Percentiles rank a stretch among this genome's conserved stretches.
phyloP scores from a whole-genome alignment of 1,284 basidiomycete genomes.

The Microbotryomycetes sp. region DNA sequence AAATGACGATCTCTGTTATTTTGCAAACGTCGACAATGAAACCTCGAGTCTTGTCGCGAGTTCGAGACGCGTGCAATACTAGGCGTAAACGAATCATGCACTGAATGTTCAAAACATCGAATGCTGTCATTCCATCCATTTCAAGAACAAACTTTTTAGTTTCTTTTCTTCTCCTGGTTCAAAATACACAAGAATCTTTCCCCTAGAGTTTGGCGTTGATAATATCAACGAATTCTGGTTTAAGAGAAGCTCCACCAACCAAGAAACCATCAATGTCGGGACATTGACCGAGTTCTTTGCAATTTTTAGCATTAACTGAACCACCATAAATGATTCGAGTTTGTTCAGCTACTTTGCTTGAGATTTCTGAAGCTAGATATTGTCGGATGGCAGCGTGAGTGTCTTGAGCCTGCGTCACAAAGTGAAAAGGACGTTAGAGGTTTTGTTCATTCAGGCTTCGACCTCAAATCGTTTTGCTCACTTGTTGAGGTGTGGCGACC shows the following conservation, averaged over 20 bases:
- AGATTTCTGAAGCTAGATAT: constrained; percentile 65
- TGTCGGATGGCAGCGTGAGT: constrained; percentile 77
- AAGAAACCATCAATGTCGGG: constrained; percentile 97
- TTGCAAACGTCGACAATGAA: too few relatives aligned
- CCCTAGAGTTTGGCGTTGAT: constrained; percentile 59
- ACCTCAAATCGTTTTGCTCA: constrained; percentile 51
- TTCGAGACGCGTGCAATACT: too few relatives aligned
- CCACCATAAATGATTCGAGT: constrained; percentile 95
- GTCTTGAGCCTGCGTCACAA: constrained; percentile 64
- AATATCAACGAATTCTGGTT: constrained; percentile 93
- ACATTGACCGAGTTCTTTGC: constrained; percentile 73
- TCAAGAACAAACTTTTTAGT: too few relatives aligned
- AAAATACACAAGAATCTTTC: too few relatives aligned
- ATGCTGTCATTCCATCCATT: too few relatives aligned
- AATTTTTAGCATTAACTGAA: constrained; percentile 81
- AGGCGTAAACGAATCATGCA: too few relatives aligned
- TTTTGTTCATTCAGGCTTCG: neutral
- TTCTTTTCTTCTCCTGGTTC: too few relatives aligned
- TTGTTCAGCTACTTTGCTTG: constrained; percentile 60
- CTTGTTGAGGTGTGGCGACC: constrained; percentile 67
- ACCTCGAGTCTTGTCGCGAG: too few relatives aligned
- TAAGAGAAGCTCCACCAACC: constrained; percentile 94
- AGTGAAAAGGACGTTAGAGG: neutral
- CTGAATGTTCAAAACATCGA: too few relatives aligned
- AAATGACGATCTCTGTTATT: too few relatives aligned